Base-by-base conservation (phyloP, 2,329 filamentous ascomycete species). In the Penicillium sp. region DNA sequence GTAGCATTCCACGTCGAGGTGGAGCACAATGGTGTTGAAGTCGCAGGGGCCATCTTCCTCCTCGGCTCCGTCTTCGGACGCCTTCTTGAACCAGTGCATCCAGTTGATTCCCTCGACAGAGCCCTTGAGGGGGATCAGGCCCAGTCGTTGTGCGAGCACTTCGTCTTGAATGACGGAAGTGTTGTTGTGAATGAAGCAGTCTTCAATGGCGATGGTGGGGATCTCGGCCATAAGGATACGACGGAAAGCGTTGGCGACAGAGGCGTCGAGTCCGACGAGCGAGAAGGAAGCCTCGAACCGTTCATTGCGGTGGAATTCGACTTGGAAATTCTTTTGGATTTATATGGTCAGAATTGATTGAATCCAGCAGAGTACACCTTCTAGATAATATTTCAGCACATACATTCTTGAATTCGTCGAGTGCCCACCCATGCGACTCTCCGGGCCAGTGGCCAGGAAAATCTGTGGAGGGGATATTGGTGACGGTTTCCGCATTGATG, bases 111-210 rank as follows among this genome's bases (percentile, higher is more conserved):
- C 93, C 55, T 89, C 83, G 63, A 87, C 85, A 60, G 86, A 85
- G 65, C 91, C 94, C 64, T 88, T 89, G 67, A 99, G 88, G 19
- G 95, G 94, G 54, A 99, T 89, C 46, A 99, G 85, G 58, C 94
- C 94, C 33, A 99, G 82, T 45, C 94, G 85, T 74, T 94, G 90
- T 17, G 93, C 89, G 51, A 99, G 87, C 5, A 99, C 93, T 80
- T 99, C 94, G 73, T 99, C 94, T 75, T 97, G 93, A 70, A 99
- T 94, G 37, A 99, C 92, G 6, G 91, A 96, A 50, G 93, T 97
- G 81, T 99, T 99, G 81, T 97, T 95, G 73, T 91, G 85, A 63
- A 97, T 87, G 78, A 89, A 99, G 73, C 96, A 91, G 62, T 87
- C 88, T 81, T 99, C 94, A 70, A 99, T 93, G 66, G 95, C 94